Conservation (phyloP, 176 grass and related monocot genomes). For the Tillandsia fasciculata region DNA sequence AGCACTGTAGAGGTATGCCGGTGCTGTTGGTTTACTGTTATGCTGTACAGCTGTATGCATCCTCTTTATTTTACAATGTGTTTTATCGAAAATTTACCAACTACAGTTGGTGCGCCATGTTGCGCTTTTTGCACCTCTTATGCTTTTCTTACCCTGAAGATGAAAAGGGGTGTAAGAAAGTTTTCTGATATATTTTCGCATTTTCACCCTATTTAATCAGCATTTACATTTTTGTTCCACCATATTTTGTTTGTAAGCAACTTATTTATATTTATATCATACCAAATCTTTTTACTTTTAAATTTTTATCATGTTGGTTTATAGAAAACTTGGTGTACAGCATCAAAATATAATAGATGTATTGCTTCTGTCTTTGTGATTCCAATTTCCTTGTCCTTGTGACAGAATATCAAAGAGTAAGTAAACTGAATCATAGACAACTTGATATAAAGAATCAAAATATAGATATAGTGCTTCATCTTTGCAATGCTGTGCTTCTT, state of each 20-base stretch:
- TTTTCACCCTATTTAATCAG: not conserved
- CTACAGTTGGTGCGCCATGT: not conserved
- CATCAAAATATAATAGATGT: no score
- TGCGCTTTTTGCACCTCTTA: not conserved
- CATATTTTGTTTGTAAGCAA: not conserved
- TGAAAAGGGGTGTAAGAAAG: not conserved
- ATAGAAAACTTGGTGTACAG: no score
- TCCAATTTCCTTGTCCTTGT: not conserved
- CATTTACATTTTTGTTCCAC: not conserved
- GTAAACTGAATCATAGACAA: no score
- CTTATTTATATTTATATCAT: not conserved
- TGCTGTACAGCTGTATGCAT: not conserved
- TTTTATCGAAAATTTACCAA: not conserved
- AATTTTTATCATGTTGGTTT: not conserved
- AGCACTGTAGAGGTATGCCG: conserved; percentile 60
- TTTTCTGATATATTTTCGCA: not conserved
- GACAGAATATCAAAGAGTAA: no score
- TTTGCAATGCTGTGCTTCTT: no score
- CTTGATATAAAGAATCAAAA: no score
- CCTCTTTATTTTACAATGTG: not conserved
- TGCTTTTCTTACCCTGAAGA: not conserved
- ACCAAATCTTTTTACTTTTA: not conserved
- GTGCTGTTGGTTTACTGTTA: not conserved
- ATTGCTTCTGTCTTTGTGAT: not conserved
- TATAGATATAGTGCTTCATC: no score